These are phyloP conservation scores for Aspergillus olivimuriae DNA, from an alignment of 495 filamentous ascomycete species.

Conservation along the genomic window DNA sequence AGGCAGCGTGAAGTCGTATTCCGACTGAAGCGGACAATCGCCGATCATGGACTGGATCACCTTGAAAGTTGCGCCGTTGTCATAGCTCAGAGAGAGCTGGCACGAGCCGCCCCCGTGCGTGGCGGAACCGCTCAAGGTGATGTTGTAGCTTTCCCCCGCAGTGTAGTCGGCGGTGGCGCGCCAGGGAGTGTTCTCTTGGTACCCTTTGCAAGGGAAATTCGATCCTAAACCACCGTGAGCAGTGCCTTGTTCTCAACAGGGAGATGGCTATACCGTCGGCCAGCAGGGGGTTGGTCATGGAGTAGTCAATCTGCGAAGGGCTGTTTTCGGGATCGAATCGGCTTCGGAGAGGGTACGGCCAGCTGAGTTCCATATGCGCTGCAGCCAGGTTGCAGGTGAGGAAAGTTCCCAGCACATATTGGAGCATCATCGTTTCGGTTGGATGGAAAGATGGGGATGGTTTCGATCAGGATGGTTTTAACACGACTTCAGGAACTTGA, in stretches of 20 bases:
- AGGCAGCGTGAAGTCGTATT: conserved; percentile 60
- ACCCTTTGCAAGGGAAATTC: conserved; percentile 67
- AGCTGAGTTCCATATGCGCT: conserved; percentile 12
- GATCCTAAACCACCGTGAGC: conserved; percentile 20
- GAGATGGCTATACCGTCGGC: conserved; percentile 1
- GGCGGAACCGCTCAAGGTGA: conserved; percentile 52
- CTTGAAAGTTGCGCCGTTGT: conserved; percentile 24
- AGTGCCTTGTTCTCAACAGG: too few species aligned
- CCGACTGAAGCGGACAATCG: conserved; percentile 33
- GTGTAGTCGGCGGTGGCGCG: conserved; percentile 7
- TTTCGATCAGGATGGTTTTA: too few species aligned
- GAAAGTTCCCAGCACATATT: conserved; percentile 1
- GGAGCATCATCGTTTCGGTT: not conserved
- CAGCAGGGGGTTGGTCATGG: conserved; percentile 6
- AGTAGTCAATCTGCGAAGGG: conserved; percentile 5
- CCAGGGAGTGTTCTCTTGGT: conserved; percentile 28
- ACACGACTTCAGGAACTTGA: too few species aligned
- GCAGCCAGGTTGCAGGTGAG: not conserved
- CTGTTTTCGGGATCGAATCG: conserved; percentile 5
- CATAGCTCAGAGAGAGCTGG: conserved; percentile 39
- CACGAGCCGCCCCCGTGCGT: conserved; percentile 38
- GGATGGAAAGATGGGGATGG: too few species aligned
- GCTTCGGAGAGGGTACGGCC: conserved; percentile 14
- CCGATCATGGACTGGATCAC: conserved; percentile 37
- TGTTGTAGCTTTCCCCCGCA: conserved; percentile 51